A percentile compares a stretch with the other conserved stretches of the same genome.
Evolutionary conservation across 768 basidiomycete genomes (phyloP).

Genomic region (Amanita thiersii): DNA sequence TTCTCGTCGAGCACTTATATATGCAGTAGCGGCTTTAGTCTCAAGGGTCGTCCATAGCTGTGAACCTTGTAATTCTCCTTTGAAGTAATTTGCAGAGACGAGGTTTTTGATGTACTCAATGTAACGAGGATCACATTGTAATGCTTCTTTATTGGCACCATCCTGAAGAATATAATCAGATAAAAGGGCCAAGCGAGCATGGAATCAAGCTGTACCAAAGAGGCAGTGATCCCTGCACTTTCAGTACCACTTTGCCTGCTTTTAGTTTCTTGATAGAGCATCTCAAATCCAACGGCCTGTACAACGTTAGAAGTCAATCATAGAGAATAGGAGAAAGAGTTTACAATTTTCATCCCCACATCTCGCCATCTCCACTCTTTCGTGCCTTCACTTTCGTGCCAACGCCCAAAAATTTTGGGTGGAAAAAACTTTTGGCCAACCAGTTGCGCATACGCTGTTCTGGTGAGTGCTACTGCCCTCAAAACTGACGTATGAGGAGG

Average conservation of each 20-base stretch:
- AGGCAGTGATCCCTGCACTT: conserved; percentile 26
- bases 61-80: conserved; percentile 70
- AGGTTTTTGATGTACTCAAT: conserved; percentile 64
- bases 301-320: conserved; percentile 6
- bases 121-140: conserved; percentile 64
- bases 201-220: conserved; percentile 44
- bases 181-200: neutral
- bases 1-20: conserved; percentile 49
- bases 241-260: conserved; percentile 34
- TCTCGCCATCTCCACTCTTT: conserved; percentile 74
- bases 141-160: conserved; percentile 59
- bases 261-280: conserved; percentile 85
- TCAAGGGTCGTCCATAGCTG: conserved; percentile 69
- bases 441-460: conserved; percentile 91
- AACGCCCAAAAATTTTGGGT: conserved; percentile 80
- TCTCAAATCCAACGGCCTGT: conserved; percentile 94
- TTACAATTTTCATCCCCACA: conserved; percentile 88
- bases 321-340: conserved; percentile 13
- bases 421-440: conserved; percentile 88
- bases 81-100: conserved; percentile 64
- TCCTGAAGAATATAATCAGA: conserved; percentile 26
- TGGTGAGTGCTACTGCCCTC: conserved; percentile 66
- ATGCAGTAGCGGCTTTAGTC: conserved; percentile 58
- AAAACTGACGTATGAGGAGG: conserved; percentile 62
- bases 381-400: conserved; percentile 54